Base-by-base conservation (phyloP, 2,329 filamentous ascomycete genomes). In the Pseudocercospora fuligena region DNA sequence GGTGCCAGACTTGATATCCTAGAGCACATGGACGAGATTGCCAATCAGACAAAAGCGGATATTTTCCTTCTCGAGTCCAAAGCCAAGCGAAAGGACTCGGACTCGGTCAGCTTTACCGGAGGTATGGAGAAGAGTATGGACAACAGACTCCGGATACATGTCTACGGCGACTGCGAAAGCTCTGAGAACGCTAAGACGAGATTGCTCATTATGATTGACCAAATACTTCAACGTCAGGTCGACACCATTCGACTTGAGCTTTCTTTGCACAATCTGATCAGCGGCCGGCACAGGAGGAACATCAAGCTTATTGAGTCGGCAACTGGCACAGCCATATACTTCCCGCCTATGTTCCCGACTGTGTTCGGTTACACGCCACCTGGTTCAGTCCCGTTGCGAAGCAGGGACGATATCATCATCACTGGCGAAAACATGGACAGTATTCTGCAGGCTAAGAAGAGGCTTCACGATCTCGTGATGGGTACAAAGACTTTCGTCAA, bases 291-390 rank as follows among this genome's bases (percentile, higher is more conserved):
- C 73, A 88, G 95, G 73, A 97, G 97, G 84, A 97, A 97, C 79
- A 97, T 99, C 83, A 98, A 98, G 83, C 84, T 95, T 74, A 97
- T 99, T 76, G 95, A 99, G 80, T 97, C 95, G 14, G 89, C 91
- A 29, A 98, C 95, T 14, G 93, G 94, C 74, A 98, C 95, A 8
- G 94, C 95, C 70, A 98, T 99, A 74, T 99, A 99, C 82, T 98
- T 99, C 77, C 95, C 95, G 29, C 93, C 94, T 7, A 91, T 94
- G 0, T 98, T 98, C 78, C 94, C 94, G 14, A 89, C 91, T 66
- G 90, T 97, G 70, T 97, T 95, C 77, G 91, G 92, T 66, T 99
- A 97, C 79, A 92, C 90, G 61, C 94, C 94, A 1, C 88, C 89
- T 7, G 92, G 92, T 71, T 93, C 93, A 21, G 68, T 77, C 43